A percentile compares a stretch with the other conserved stretches of the same genome.
Evolutionary conservation across 164 flowering plant genomes (phyloP).

Genomic region (Nymphaea colorata): DNA sequence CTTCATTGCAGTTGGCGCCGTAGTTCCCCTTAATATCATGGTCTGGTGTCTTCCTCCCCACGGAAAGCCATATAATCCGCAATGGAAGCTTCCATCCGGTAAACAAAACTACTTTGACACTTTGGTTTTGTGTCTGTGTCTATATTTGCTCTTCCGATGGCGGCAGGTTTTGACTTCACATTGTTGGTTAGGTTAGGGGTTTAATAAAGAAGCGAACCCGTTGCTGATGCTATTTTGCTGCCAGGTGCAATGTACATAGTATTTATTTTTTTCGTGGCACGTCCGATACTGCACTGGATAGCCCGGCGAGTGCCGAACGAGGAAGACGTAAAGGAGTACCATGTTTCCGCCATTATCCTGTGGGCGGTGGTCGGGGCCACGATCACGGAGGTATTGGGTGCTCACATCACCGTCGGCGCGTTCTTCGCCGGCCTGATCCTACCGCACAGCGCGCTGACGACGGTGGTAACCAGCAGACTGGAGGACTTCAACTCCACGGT

Average conservation of each 20-base stretch:
- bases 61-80: slow-evolving; percentile 5
- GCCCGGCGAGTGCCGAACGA: slow-evolving; percentile 36
- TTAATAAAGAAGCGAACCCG: not conserved
- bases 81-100: not conserved
- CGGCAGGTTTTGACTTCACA: too few species aligned
- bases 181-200: too few species aligned
- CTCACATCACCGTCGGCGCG: slow-evolving; percentile 39
- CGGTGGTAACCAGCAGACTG: slow-evolving; percentile 39
- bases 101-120: not conserved
- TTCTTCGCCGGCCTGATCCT: slow-evolving; percentile 48
- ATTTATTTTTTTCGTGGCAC: slow-evolving; percentile 8
- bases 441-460: slow-evolving; percentile 64
- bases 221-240: not conserved
- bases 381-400: slow-evolving; percentile 33
- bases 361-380: slow-evolving; percentile 29
- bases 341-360: slow-evolving; percentile 22
- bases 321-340: slow-evolving; percentile 28
- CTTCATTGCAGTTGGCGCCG: slow-evolving; percentile 2
- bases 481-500: slow-evolving; percentile 34
- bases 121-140: not conserved
- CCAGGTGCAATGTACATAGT: not conserved
- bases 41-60: not conserved
- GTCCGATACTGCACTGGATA: slow-evolving; percentile 27
- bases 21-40: not conserved
- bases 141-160: too few species aligned